Percentiles rank a stretch among this genome's conserved stretches.
Conservation (phyloP, 2,329 filamentous ascomycete genomes). For the Neopestalotiopsis rosae region DNA sequence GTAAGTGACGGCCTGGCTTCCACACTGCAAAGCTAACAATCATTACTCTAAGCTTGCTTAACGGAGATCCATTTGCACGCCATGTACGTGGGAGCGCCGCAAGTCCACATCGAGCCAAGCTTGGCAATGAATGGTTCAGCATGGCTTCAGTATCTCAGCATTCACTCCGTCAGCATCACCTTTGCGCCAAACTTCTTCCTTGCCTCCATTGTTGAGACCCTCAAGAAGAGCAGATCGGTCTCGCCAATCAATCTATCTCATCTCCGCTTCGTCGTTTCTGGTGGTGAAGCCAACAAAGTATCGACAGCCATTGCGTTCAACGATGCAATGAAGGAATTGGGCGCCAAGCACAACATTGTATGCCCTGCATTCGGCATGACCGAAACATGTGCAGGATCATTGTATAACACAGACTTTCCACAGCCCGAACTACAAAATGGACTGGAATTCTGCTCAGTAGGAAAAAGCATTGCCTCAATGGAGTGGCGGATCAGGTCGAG, state of each 20-base stretch:
- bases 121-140: constrained; percentile 40
- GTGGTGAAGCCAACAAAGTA: constrained; percentile 18
- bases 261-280: constrained; percentile 15
- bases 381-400: constrained; percentile 19
- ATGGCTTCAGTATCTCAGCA: constrained; percentile 41
- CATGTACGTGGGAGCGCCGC: constrained; percentile 38
- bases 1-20: constrained; percentile 17
- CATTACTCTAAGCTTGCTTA: constrained; percentile 48
- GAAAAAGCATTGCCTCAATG: constrained; percentile 1
- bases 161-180: constrained; percentile 40
- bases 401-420: constrained; percentile 18
- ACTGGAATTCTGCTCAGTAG: constrained; percentile 17
- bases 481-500: constrained; percentile 3
- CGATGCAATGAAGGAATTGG: not conserved
- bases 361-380: constrained; percentile 21
- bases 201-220: constrained; percentile 7
- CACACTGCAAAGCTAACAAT: not conserved
- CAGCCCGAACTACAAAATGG: not conserved
- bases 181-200: constrained; percentile 37
- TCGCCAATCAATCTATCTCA: not conserved
- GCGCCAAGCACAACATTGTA: not conserved
- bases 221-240: not conserved
- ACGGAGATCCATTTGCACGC: constrained; percentile 52
- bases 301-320: constrained; percentile 18
- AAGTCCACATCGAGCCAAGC: constrained; percentile 44